A percentile compares a stretch with the other conserved stretches of the same genome.
These are phyloP conservation scores for Pseudognaphalium luteoalbum DNA, from an alignment of 129 eudicot species.

Conservation along the genomic window DNA sequence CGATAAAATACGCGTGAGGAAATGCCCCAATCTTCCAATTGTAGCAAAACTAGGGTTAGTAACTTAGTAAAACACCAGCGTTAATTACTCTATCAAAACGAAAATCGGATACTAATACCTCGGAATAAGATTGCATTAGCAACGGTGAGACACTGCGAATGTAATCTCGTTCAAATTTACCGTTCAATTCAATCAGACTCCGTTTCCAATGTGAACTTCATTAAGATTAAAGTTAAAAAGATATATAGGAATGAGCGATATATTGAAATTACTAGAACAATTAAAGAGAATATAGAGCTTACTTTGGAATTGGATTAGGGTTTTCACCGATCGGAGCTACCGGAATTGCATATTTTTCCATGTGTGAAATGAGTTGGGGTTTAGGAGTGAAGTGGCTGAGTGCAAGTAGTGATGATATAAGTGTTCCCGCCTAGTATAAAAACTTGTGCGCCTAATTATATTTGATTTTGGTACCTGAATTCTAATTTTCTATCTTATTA, in stretches of 20 bases:
- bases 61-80: not conserved
- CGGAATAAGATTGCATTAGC: slow-evolving; percentile 60
- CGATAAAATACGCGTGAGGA: slow-evolving; percentile 55
- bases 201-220: slow-evolving; percentile 68
- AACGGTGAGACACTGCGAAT: slow-evolving; percentile 45
- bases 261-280: not conserved
- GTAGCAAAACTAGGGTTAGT: slow-evolving; percentile 30
- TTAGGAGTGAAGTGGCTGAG: not conserved
- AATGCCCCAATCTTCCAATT: slow-evolving; percentile 55
- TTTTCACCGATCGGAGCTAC: slow-evolving; percentile 33
- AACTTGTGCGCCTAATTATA: too few relatives aligned
- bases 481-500: too few relatives aligned
- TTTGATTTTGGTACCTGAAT: too few relatives aligned
- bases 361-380: not conserved
- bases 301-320: slow-evolving; percentile 43
- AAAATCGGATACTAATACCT: slow-evolving; percentile 32
- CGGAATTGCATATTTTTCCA: slow-evolving; percentile 55
- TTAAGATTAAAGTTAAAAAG: not conserved
- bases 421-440: not conserved
- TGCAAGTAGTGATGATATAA: not conserved
- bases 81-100: not conserved
- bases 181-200: slow-evolving; percentile 53
- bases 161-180: slow-evolving; percentile 48
- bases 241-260: not conserved
- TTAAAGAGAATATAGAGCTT: not conserved